Evolutionary conservation across 2,329 filamentous ascomycete genomes (phyloP), one percentile per base, ranked within the genome.

Genomic region (Penicillium janthinellum): DNA sequence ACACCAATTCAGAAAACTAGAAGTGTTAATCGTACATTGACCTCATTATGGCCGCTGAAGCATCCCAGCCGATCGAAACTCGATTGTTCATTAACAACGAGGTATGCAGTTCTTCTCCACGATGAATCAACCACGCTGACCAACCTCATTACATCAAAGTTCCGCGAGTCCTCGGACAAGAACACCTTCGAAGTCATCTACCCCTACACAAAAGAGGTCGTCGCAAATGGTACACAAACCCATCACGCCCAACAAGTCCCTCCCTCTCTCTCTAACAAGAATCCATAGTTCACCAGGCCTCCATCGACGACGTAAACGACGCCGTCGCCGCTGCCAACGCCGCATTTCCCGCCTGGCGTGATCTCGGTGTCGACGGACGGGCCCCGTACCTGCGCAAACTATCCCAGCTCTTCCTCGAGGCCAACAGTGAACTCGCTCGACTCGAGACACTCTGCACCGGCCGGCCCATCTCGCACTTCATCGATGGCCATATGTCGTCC

Each of bases 371-470:
- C 6, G 60, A 66, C 28, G 61, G 71, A 38, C 67, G 77, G 12
- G 72, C 71, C 5, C 61, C 28, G 11, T 73, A 72, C 35, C 56
- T 78, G n/a, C 72, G 69, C 53, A 75, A 72, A 39, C 59, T 78
- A 12, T 68, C 74, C 1, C 58, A 60, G 5, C 62, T 74, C n/a
- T 69, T 78, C 41, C 62, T 61, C 25, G 67, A 73, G 44, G 62
- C 65, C 20, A 61, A 67, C 11, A 56, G 67, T 3, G 72, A 77
- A 35, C 65, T 78, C 0, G 72, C 73, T 5, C 62, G 67, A 7
- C 66, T 78, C 2, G 76, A 79, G 58, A 71, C 75, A 1, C 61
- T 76, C 0, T 73, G 72, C 3, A 77, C 72, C 48, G 76, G 76
- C 8, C 70, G 68, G 5, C 76, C 75, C 1, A 64, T 77, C 28